These are phyloP conservation scores for Ophiostoma ulmi DNA, from an alignment of 2,329 filamentous ascomycete genomes.

Conservation along the genomic window DNA sequence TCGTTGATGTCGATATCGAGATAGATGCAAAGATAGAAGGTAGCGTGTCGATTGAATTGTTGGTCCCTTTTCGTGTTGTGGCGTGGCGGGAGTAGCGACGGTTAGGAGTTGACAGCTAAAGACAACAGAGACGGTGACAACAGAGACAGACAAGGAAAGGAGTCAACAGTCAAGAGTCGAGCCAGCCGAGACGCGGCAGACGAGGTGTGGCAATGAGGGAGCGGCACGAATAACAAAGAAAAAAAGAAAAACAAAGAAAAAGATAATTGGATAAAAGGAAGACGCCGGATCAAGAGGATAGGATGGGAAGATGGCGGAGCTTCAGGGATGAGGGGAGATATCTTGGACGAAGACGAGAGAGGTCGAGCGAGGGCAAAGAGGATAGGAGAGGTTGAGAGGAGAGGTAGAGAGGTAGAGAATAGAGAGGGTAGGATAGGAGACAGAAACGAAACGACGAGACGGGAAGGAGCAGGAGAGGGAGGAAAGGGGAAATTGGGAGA, in stretches of 20 bases:
- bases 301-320: conserved; percentile 16
- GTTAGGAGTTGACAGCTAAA: conserved; percentile 16
- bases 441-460: conserved; percentile 1
- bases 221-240: background rate
- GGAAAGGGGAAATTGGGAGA: conserved; percentile 12
- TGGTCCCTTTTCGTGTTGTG: background rate
- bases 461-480: background rate
- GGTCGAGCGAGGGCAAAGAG: background rate
- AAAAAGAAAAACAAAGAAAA: conserved; percentile 13
- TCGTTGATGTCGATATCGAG: background rate
- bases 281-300: conserved; percentile 11
- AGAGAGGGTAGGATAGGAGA: background rate
- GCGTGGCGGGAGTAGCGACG: background rate
- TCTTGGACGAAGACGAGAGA: background rate
- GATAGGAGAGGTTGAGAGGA: background rate
- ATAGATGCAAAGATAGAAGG: conserved; percentile 5
- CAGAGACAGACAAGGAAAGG: background rate
- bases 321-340: conserved; percentile 11
- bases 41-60: conserved; percentile 6
- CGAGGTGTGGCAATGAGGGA: conserved; percentile 10
- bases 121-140: background rate
- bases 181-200: conserved; percentile 11
- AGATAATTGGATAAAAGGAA: conserved; percentile 9
- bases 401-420: background rate
- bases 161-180: conserved; percentile 3